Base-by-base conservation (phyloP, 2,329 filamentous ascomycete species). In the Pyrenophora teres region DNA sequence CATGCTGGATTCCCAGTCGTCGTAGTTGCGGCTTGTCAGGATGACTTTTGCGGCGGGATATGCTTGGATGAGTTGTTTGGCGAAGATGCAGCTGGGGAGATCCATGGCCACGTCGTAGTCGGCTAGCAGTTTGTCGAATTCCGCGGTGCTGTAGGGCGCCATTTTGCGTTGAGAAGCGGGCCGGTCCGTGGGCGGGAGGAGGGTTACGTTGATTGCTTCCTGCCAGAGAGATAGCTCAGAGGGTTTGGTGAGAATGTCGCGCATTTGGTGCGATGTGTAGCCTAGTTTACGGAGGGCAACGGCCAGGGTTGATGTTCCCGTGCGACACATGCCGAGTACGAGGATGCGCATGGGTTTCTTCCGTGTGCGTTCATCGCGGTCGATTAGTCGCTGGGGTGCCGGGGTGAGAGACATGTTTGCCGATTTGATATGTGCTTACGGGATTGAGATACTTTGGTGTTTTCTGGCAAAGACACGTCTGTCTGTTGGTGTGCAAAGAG, bases 271-370 rank as follows among this genome's bases (percentile, higher is more conserved):
- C 0, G 64, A 53, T 4, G 56, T 65, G 54, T 67, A 70, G 31
- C 63, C 65, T 3, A 69, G 77, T 80, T 68, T 78, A 84, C 84
- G 60, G 2, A 71, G 59, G 0, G 67, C 68, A 30, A 40, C 36
- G 21, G 49, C 43, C 13, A 70, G 56, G 15, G 67, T 89, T 30
- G 86, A 83, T 64, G 87, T 90, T 65, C 87, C 87, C 7, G 87
- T 90, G 57, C 87, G 81, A 48, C 86, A 85, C 15, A 89, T 79
- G 39, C 87, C 87, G 0, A 91, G 80, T 40, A 86, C 82, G 30
- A 90, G 82, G 40, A 90, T 84, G 69, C 84, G 84, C 87, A 90
- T 90, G 30, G 87, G 87, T 44, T 88, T 86, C 27, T 78, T 82
- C 49, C 87, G 84, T 52, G 79, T 81, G 71, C 85, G 86, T 77